Conservation (phyloP, 2,329 filamentous ascomycete species). For the Elsinoe arachidis region DNA sequence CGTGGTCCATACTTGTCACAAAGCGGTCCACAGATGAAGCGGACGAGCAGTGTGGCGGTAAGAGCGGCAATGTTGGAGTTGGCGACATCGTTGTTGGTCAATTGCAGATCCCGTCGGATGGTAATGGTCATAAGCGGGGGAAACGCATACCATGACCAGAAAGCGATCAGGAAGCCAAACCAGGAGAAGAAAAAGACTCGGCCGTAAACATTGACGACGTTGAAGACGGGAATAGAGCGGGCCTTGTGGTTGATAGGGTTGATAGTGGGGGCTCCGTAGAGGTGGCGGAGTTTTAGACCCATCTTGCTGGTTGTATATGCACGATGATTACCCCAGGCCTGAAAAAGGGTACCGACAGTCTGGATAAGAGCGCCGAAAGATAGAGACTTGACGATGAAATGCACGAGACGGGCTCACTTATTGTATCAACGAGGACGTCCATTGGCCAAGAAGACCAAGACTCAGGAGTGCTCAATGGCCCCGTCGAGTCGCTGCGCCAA, state of each 20-base stretch:
- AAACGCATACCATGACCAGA: constrained; percentile 80
- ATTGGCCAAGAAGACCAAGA: constrained; percentile 10
- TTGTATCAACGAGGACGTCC: neutral
- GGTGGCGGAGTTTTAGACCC: constrained; percentile 15
- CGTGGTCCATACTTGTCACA: constrained; percentile 75
- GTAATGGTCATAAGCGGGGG: constrained; percentile 66
- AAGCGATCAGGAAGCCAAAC: constrained; percentile 72
- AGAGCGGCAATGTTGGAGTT: constrained; percentile 84
- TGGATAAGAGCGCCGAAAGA: neutral
- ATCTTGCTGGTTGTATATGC: constrained; percentile 9
- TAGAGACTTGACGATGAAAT: neutral
- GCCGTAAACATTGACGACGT: constrained; percentile 66
- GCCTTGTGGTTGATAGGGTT: constrained; percentile 76
- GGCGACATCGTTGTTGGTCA: constrained; percentile 60
- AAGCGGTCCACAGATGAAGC: constrained; percentile 63
- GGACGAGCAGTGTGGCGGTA: constrained; percentile 60
- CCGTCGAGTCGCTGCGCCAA: neutral
- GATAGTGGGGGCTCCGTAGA: constrained; percentile 53
- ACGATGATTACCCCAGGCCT: neutral
- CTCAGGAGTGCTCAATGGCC: constrained; percentile 9
- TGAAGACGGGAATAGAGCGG: constrained; percentile 64
- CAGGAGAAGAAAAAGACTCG: constrained; percentile 80
- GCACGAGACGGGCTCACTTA: neutral
- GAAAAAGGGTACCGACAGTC: constrained; percentile 4
- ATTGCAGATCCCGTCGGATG: constrained; percentile 65